Conservation (phyloP, 305 asterid genomes). For the Rubia occidens region DNA sequence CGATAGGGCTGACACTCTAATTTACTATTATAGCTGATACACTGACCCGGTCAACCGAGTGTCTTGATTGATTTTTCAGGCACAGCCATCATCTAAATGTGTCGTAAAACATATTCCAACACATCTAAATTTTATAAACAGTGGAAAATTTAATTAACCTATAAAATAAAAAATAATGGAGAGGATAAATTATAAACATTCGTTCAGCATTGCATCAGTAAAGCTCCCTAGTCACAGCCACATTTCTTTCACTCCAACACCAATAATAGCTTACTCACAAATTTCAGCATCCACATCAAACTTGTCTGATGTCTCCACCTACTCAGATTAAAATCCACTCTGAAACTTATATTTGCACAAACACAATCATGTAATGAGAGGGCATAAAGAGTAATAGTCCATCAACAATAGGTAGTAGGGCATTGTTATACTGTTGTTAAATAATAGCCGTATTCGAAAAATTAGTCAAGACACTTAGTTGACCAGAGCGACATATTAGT, state of each 20-base stretch:
- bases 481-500: no score
- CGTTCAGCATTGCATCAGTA: neutral
- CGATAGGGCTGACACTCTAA: neutral
- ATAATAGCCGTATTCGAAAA: neutral
- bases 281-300: neutral
- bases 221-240: neutral
- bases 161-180: no score
- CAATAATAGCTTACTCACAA: neutral
- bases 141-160: neutral
- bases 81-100: neutral
- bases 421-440: no score
- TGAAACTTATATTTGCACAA: neutral
- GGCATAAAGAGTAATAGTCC: no score
- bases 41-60: neutral
- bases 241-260: neutral
- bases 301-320: neutral
- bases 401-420: neutral
- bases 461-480: neutral
- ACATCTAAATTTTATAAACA: neutral
- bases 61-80: neutral
- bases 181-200: no score
- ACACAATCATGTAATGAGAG: neutral
- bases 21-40: neutral
- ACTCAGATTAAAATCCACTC: neutral
- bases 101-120: neutral